Base-by-base conservation (phyloP, 441 rosid species). In the Iberis amara region DNA sequence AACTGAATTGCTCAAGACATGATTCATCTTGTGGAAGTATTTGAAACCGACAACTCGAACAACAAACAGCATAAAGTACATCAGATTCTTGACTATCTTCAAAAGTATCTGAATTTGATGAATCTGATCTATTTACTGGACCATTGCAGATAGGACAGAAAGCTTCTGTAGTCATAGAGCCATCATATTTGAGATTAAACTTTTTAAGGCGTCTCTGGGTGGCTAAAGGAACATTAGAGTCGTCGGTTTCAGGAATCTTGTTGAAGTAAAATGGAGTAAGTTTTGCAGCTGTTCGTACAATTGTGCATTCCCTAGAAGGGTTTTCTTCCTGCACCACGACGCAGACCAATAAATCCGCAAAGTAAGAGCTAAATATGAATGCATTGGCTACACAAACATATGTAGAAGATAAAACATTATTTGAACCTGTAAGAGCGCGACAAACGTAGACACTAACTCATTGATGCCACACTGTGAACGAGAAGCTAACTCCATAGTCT, bases 211-310 rank as follows among this genome's bases (percentile, higher is more conserved):
- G 91, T 68, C 96, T 84, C 66, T 71, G 82, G 11, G 85, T 73
- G 6, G 96, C 90, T 62, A 78, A 61, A 51, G 99, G 94, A 58
- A 84, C 88, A 59, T 54, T 73, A 11, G 66, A 26, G 55, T 82
- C 83, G 48, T 74, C 79, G 42, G 79, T 78, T 66, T 89, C 96
- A 1, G 95, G 88, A 57, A 92, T 77, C 58, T 76, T 79, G 37
- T 89, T 92, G 75, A 92, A 86, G 72, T 79, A 74, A 69, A 86
- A 92, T 26, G 99, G 97, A 36, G 79, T 82, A 6, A 89, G 92
- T 83, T 89, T 92, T 54, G 81, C 97, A 66, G 96, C 92, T 27
- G 99, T 86, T 15, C 96, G 75, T 30, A 89, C 88, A 48, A 89
- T 89, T 0, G 92, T 86, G 69, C 82, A 69, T 73, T 92, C 99